A percentile compares a stretch with the other conserved stretches of the same genome.
Evolutionary conservation across 495 filamentous ascomycete genomes (phyloP).

Genomic region (Corynascus novoguineensis): DNA sequence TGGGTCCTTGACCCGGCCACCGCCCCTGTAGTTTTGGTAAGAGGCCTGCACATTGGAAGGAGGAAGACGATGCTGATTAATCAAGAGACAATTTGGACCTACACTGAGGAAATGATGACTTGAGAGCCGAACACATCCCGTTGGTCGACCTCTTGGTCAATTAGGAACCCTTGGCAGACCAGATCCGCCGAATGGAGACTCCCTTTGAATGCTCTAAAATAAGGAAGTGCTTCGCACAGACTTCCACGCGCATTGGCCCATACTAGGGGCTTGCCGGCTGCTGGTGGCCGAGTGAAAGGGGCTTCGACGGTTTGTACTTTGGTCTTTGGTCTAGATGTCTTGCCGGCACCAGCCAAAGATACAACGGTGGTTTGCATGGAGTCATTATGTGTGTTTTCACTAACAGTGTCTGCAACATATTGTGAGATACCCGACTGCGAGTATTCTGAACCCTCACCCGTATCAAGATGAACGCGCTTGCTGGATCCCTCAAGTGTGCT

Average conservation of each 20-base stretch:
- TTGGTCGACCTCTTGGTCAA: constrained; percentile 52
- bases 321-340: neutral
- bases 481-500: neutral
- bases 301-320: neutral
- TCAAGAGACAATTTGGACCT: constrained; percentile 29
- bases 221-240: constrained; percentile 62
- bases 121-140: constrained; percentile 58
- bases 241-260: constrained; percentile 59
- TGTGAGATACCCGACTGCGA: neutral
- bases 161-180: constrained; percentile 52
- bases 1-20: constrained; percentile 41
- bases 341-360: neutral
- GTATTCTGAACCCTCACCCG: neutral
- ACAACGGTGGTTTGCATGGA: neutral
- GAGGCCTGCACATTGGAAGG: neutral
- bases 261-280: neutral
- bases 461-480: constrained; percentile 1
- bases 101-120: constrained; percentile 63
- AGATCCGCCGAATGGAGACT: constrained; percentile 48
- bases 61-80: no score
- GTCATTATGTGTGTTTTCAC: neutral
- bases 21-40: constrained; percentile 36
- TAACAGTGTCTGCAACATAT: neutral
- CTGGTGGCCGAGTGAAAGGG: neutral
- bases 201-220: constrained; percentile 59